These are phyloP conservation scores for Plasmodium inui DNA, from an alignment of 169 alveolate species.

Conservation along the genomic window DNA sequence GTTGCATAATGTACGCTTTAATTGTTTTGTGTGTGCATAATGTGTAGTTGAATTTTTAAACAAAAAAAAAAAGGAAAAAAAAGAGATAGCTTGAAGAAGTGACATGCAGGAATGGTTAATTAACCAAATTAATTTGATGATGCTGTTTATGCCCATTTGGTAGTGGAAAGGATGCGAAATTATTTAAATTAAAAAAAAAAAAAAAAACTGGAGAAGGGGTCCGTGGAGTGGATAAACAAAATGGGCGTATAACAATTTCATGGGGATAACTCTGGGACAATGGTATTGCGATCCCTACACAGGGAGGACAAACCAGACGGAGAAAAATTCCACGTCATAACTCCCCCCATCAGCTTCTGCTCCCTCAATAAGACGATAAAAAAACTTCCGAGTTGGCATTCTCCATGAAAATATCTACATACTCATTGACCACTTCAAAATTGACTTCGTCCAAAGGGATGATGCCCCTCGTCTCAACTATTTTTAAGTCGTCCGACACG, in stretches of 20 bases:
- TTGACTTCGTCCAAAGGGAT: constrained; percentile 46
- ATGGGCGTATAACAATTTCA: not conserved
- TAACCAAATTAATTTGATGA: not conserved
- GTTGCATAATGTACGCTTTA: not conserved
- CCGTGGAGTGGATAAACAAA: not conserved
- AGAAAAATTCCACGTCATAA: not conserved
- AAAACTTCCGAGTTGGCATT: constrained; percentile 57
- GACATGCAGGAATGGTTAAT: not conserved
- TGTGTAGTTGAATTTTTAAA: not conserved
- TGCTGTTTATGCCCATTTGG: not conserved
- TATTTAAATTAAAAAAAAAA: not conserved
- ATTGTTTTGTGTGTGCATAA: not conserved
- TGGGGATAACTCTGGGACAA: not conserved
- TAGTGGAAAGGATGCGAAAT: not conserved
- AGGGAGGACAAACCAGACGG: not conserved
- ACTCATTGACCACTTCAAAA: constrained; percentile 68
- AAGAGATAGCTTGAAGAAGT: not conserved
- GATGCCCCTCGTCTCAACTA: constrained; percentile 58
- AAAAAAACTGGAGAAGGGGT: not conserved
- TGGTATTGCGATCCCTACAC: not conserved
- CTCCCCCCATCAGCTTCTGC: not conserved
- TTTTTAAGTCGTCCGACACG: constrained; percentile 65
- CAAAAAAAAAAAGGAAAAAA: not conserved
- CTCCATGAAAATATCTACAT: constrained; percentile 44
- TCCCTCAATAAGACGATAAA: constrained; percentile 28